These are phyloP conservation scores for Fusarium devonianum DNA, from an alignment of 2,329 filamentous ascomycete species.

Conservation along the genomic window DNA sequence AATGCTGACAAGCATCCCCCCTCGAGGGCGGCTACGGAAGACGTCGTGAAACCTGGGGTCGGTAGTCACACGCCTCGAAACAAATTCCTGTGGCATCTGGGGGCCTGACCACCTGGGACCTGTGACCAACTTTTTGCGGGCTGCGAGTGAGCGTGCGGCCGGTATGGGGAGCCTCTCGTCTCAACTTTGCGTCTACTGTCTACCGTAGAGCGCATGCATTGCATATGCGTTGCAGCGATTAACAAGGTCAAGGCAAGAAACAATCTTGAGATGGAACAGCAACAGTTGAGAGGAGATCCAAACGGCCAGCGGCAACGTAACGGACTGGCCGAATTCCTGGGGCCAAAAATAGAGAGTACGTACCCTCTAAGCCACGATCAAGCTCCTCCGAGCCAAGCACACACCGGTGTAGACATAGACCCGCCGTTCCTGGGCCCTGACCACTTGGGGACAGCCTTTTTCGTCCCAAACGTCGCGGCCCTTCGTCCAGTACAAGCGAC, in stretches of 20 bases:
- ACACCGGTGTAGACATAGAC: not conserved
- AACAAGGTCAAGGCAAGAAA: slow-evolving; percentile 28
- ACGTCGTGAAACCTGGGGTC: slow-evolving; percentile 37
- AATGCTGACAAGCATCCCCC: slow-evolving; percentile 14
- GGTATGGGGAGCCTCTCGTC: slow-evolving; percentile 17
- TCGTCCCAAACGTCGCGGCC: slow-evolving; percentile 22
- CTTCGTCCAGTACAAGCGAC: slow-evolving; percentile 25
- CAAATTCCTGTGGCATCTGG: slow-evolving; percentile 10
- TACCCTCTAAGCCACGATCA: slow-evolving; percentile 31
- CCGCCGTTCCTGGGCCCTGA: slow-evolving; percentile 22
- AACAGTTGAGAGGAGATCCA: too few relatives aligned
- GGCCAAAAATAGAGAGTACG: slow-evolving; percentile 7
- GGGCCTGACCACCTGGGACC: slow-evolving; percentile 30
- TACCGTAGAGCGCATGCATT: slow-evolving; percentile 11
- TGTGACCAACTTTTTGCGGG: slow-evolving; percentile 14
- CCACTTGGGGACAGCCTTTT: slow-evolving; percentile 1
- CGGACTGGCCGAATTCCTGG: slow-evolving; percentile 29
- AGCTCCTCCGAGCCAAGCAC: slow-evolving; percentile 5
- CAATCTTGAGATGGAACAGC: slow-evolving; percentile 2
- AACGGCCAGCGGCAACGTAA: slow-evolving; percentile 15
- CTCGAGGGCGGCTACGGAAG: slow-evolving; percentile 31
- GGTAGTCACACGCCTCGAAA: slow-evolving; percentile 26
- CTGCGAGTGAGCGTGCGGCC: slow-evolving; percentile 13
- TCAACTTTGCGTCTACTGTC: slow-evolving; percentile 15
- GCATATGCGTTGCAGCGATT: slow-evolving; percentile 28